Percentiles rank a stretch among this genome's conserved stretches.
These are phyloP conservation scores for Edaphochlamys debaryana DNA, from an alignment of 139 green algal genomes.

Conservation along the genomic window DNA sequence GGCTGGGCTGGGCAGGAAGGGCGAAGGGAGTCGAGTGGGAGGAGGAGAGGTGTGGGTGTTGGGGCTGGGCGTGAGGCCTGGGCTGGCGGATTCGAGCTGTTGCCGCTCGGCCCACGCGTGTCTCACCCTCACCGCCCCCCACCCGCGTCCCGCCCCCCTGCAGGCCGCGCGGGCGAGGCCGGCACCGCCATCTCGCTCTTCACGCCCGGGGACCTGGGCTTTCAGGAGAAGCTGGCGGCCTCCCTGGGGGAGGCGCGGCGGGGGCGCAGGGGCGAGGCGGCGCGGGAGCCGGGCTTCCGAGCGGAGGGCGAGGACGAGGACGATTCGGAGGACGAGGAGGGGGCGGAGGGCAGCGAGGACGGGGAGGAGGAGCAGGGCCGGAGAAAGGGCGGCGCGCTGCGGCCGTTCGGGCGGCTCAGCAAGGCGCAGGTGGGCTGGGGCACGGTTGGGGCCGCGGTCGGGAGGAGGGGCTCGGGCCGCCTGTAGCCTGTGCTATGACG, in stretches of 20 bases:
- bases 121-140: too few relatives aligned
- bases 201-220: slow-evolving; percentile 42
- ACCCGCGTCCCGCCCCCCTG: too few relatives aligned
- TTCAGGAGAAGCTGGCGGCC: slow-evolving; percentile 22
- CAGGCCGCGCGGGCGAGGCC: slow-evolving; percentile 79
- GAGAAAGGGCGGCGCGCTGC: slow-evolving; percentile 40
- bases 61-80: too few relatives aligned
- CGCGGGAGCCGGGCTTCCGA: slow-evolving; percentile 20
- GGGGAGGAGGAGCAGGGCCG: background rate
- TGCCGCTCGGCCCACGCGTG: too few relatives aligned
- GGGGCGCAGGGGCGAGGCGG: background rate
- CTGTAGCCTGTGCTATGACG: too few relatives aligned
- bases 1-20: too few relatives aligned
- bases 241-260: background rate
- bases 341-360: background rate
- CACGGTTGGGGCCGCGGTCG: slow-evolving; percentile 49
- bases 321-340: slow-evolving; percentile 12
- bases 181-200: slow-evolving; percentile 78
- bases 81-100: too few relatives aligned
- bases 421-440: slow-evolving; percentile 13
- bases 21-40: background rate
- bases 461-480: too few relatives aligned
- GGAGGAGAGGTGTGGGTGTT: background rate
- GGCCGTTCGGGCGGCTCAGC: slow-evolving; percentile 65
- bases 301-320: slow-evolving; percentile 26